Evolutionary conservation across 306 rosid species (phyloP), one percentile per base, ranked within the genome.

Genomic region (Acacia confusa): DNA sequence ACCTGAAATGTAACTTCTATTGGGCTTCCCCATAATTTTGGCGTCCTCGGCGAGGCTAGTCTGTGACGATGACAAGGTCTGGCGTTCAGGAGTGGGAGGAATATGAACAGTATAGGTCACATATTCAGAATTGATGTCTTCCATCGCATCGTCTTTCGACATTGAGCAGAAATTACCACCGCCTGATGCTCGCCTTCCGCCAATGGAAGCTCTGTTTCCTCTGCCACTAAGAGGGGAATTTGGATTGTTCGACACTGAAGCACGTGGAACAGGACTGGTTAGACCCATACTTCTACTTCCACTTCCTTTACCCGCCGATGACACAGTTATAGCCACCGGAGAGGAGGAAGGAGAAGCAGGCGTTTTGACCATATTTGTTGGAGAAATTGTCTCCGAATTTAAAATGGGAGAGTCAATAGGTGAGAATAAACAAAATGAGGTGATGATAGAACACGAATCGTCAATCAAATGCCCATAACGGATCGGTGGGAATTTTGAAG

Each of bases 71-170:
- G 94, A 85, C 60, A 90, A 77, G 1, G 93, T 77, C 45, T 75
- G 90, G 16, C 92, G 97, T 38, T 93, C 97, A 0, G 97, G 97
- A 19, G 97, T 93, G 27, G 97, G 93, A 48, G 97, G 97, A 30
- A 93, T 93, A 38, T 91, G 97, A 74, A 93, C 97, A 11, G 97
- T 91, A 80, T 93, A 93, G 2, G 82, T n/a, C 4, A 91, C 93
- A 40, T 69, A 90, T 15, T 91, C 93, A 0, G 94, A 60, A 48
- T 44, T 88, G 4, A 36, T 45, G 53, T 89, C 94, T 72, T 82
- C 92, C 4, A 72, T 75, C 0, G 48, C 77, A 2, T 84, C 88
- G 0, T 82, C 87, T 58, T 85, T 86, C 10, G 90, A 85, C 78
- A 86, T 81, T 2, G 90, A 84, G 38, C 76, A 70, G 25, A 24